Evolutionary conservation across 2,329 filamentous ascomycete species (phyloP), one percentile per base, ranked within the genome.

Genomic region (Phialophora tarda): DNA sequence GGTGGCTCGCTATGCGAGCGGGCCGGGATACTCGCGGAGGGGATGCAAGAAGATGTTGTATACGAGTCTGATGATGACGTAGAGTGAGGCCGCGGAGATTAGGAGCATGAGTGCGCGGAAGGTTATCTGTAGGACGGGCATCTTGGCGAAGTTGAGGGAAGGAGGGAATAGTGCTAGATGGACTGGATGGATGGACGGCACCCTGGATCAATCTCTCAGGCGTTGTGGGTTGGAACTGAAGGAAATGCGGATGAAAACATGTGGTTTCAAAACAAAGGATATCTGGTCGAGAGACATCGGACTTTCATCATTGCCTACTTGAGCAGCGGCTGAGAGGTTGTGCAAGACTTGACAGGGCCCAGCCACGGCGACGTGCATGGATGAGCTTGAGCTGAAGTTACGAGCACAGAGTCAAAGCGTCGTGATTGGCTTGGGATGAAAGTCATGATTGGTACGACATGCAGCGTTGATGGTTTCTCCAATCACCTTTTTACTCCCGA

Each of bases 1-100:
- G 12, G 64, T 65, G 44, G 80, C 76, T 3, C 76, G 78, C 10
- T 77, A 79, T 12, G 75, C 48, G 24, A 78, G 77, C 0, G 75
- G 75, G 3, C 76, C 76, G 0, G 76, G 76, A 44, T 73, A 75
- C 2, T 64, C 60, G 2, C 67, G 47, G 10, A 75, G 64, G 1
- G 74, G 73, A 0, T 73, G 74, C 57, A 68, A 67, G 47, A 48
- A 74, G 21, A 75, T 70, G 8, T 72, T 44, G 55, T 74, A 73
- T 1, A 65, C 44, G n/a, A 64, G 14, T 17, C 38, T 30, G 14
- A 21, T 34, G n/a, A 34, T 32, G 14, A 34, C 8, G n/a, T 55
- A 55, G 12, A 28, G 24, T 28, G 28, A 4, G 2, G 10, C 14
- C 8, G 21, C 10, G 48, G 21, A 23, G 14, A 26, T 6, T n/a